Percentiles rank a stretch among this genome's conserved stretches.
Evolutionary conservation across 441 rosid genomes (phyloP).

Genomic region (Eutrema salsugineum): DNA sequence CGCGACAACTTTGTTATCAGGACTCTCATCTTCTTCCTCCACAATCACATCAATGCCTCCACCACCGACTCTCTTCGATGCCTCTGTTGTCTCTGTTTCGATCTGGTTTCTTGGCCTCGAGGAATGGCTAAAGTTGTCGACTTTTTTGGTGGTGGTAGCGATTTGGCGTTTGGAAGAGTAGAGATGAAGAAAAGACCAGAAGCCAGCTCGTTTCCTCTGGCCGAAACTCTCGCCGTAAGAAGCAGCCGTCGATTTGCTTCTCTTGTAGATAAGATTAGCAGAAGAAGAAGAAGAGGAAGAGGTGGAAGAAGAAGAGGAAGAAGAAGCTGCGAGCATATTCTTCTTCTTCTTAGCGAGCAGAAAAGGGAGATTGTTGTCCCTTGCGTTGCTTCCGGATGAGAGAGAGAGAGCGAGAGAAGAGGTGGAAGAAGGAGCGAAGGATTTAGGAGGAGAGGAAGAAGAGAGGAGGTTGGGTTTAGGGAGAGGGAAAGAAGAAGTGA

Average conservation of each 20-base stretch:
- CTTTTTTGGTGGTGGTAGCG: constrained; percentile 24
- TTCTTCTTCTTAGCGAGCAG: constrained; percentile 81
- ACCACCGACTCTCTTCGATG: constrained; percentile 4
- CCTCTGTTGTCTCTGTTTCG: neutral
- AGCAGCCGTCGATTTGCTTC: constrained; percentile 73
- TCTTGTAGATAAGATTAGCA: constrained; percentile 51
- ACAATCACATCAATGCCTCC: constrained; percentile 27
- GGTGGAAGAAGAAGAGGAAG: constrained; percentile 30
- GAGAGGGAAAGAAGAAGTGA: constrained; percentile 74
- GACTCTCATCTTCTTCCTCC: constrained; percentile 32
- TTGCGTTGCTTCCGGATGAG: constrained; percentile 21
- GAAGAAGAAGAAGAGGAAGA: constrained; percentile 44
- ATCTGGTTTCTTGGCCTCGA: constrained; percentile 14
- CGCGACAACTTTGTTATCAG: constrained; percentile 13
- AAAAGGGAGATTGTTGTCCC: constrained; percentile 51
- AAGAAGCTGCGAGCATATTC: constrained; percentile 42
- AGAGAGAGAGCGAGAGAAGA: constrained; percentile 39
- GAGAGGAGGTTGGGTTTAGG: constrained; percentile 55
- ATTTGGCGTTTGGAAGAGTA: constrained; percentile 34
- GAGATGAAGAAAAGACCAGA: constrained; percentile 85
- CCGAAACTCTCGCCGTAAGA: constrained; percentile 22
- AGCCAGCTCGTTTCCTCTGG: constrained; percentile 60
- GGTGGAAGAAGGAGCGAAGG: constrained; percentile 29
- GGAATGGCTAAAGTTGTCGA: constrained; percentile 24
- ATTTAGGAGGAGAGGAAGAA: constrained; percentile 50